Evolutionary conservation across 176 grass and related monocot genomes (phyloP).

Genomic region (Carex scoparia): DNA sequence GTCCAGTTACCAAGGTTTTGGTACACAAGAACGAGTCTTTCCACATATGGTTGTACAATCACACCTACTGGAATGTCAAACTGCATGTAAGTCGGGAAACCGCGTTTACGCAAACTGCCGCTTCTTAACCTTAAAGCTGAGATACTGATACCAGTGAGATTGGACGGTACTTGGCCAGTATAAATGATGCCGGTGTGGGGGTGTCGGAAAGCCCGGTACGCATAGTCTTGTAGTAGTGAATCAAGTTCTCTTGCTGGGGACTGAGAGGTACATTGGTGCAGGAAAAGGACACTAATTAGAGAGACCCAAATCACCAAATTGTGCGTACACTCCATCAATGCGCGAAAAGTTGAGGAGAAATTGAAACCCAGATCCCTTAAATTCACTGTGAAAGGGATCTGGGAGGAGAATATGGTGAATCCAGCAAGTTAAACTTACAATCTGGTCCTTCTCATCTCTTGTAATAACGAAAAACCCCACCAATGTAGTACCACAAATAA

Average conservation of each 20-base stretch:
- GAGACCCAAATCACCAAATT: constrained; percentile 22
- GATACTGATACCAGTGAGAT: constrained; percentile 53
- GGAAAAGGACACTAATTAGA: constrained; percentile 21
- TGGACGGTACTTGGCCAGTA: constrained; percentile 41
- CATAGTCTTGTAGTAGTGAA: constrained; percentile 68
- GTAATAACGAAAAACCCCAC: background rate
- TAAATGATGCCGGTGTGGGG: constrained; percentile 68
- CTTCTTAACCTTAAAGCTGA: constrained; percentile 69
- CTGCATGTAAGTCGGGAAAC: constrained; percentile 46
- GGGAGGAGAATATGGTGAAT: constrained; percentile 12
- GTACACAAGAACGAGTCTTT: constrained; percentile 73
- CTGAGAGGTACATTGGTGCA: constrained; percentile 27
- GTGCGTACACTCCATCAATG: constrained; percentile 28
- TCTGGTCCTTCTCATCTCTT: constrained; percentile 6
- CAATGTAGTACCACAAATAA: constrained; percentile 17
- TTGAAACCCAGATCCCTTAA: constrained; percentile 22
- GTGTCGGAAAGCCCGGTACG: constrained; percentile 44
- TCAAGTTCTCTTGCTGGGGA: constrained; percentile 43
- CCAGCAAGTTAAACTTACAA: constrained; percentile 7
- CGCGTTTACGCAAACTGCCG: constrained; percentile 59
- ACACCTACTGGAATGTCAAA: constrained; percentile 53
- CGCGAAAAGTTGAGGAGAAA: background rate
- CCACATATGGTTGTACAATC: constrained; percentile 60
- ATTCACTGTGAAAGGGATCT: constrained; percentile 23
- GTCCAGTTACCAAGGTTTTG: constrained; percentile 56